A percentile compares a stretch with the other conserved stretches of the same genome.
Conservation (phyloP, 306 rosid genomes). For the Dalbergia oliveri region DNA sequence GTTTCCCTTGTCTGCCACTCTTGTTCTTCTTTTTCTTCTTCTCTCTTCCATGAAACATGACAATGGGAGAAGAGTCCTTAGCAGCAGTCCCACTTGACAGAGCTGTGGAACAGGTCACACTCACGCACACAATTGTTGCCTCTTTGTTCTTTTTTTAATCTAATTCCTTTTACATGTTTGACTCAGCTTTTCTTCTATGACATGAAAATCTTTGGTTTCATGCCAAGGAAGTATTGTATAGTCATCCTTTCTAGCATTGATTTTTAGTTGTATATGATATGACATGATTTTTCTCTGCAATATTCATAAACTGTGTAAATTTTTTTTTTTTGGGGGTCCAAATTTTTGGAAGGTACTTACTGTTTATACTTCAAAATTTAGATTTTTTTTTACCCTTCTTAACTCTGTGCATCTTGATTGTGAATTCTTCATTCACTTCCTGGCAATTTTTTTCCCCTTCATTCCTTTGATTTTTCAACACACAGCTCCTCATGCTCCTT, state of each 20-base stretch:
- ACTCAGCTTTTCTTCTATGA: slow-evolving; percentile 4
- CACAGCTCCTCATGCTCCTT: slow-evolving; percentile 10
- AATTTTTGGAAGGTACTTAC: slow-evolving; percentile 29
- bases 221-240: neutral
- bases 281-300: slow-evolving; percentile 12
- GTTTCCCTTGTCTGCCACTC: slow-evolving; percentile 46
- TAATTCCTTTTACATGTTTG: slow-evolving; percentile 14
- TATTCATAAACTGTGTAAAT: slow-evolving; percentile 18
- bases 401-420: neutral
- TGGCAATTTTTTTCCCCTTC: neutral
- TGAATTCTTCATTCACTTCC: slow-evolving; percentile 31
- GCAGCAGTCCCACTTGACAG: slow-evolving; percentile 73
- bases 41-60: slow-evolving; percentile 54
- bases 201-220: slow-evolving; percentile 12
- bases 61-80: slow-evolving; percentile 70
- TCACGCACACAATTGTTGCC: neutral
- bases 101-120: slow-evolving; percentile 77
- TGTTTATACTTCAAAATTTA: slow-evolving; percentile 32
- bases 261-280: slow-evolving; percentile 11
- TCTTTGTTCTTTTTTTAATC: neutral
- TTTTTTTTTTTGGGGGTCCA: neutral
- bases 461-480: slow-evolving; percentile 6
- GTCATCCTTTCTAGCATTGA: slow-evolving; percentile 1
- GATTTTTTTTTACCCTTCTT: neutral
- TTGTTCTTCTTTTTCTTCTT: neutral